These are phyloP conservation scores for Suillus placidus DNA, from an alignment of 768 basidiomycete genomes.

Conservation along the genomic window DNA sequence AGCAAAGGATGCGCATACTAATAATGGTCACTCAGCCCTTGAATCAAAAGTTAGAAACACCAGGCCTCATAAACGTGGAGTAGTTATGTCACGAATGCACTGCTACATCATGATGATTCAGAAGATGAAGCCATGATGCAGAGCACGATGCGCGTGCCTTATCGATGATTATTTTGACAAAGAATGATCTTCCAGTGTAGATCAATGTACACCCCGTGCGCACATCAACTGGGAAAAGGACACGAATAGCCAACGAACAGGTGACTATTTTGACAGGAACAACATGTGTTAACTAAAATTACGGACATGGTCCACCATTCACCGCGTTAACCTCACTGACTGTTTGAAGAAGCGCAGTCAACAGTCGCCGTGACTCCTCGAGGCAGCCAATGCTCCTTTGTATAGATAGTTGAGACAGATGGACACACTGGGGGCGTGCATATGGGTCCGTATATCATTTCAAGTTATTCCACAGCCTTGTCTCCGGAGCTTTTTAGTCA, in stretches of 20 bases:
- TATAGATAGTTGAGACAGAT: conserved; percentile 1
- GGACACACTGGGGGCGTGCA: conserved; percentile 11
- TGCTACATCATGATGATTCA: conserved; percentile 23
- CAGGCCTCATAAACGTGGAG: conserved; percentile 23
- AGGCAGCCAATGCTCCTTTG: conserved; percentile 21
- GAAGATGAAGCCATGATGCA: conserved; percentile 24
- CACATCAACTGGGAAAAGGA: conserved; percentile 4
- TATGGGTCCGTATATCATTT: conserved; percentile 31
- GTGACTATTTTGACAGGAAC: conserved; percentile 10
- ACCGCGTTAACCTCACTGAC: conserved; percentile 6
- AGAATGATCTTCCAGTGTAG: conserved; percentile 7
- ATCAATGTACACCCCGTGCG: background rate
- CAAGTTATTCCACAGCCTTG: background rate
- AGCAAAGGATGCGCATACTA: background rate
- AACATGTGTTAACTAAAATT: conserved; percentile 6
- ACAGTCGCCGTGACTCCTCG: conserved; percentile 21
- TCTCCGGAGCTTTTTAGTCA: conserved; percentile 12
- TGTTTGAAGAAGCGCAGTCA: conserved; percentile 2
- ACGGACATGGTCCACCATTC: background rate
- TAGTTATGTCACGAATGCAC: conserved; percentile 14
- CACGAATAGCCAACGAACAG: background rate
- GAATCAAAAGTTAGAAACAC: conserved; percentile 12
- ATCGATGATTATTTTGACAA: conserved; percentile 21
- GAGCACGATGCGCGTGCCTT: conserved; percentile 29
- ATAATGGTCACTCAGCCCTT: conserved; percentile 10